Evolutionary conservation across 352 stramenopile genomes (phyloP).

Genomic region (Globisporangium irregulare): DNA sequence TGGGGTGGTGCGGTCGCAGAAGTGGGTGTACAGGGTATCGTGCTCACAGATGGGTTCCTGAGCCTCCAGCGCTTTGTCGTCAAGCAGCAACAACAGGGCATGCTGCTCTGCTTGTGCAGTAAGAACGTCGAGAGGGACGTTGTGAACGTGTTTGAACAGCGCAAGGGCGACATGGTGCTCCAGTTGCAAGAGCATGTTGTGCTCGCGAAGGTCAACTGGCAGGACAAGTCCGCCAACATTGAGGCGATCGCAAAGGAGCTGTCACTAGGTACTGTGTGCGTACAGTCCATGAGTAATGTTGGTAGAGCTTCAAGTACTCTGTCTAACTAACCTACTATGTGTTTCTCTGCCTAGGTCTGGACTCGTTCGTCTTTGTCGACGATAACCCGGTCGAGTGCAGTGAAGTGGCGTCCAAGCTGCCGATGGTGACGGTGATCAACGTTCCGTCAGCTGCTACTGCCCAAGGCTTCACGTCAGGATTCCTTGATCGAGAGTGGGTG

Average conservation of each 20-base stretch:
- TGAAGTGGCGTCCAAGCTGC: conserved; percentile 46
- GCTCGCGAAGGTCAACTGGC: conserved; percentile 51
- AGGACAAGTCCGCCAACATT: conserved; percentile 61
- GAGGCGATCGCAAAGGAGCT: conserved; percentile 47
- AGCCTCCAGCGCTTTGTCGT: conserved; percentile 62
- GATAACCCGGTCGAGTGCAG: conserved; percentile 71
- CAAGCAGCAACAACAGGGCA: conserved; percentile 35
- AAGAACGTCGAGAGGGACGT: conserved; percentile 69
- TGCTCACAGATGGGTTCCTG: conserved; percentile 39
- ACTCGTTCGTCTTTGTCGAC: conserved; percentile 73
- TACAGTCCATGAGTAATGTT: background rate
- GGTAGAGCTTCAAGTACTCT: background rate
- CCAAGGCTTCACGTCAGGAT: conserved; percentile 23
- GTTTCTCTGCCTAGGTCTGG: conserved; percentile 22
- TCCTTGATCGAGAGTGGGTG: conserved; percentile 50
- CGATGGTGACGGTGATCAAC: conserved; percentile 47
- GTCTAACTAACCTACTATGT: background rate
- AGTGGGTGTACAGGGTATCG: conserved; percentile 34
- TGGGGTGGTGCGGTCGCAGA: conserved; percentile 68
- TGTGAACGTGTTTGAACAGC: conserved; percentile 37
- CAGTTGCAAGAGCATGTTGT: conserved; percentile 51
- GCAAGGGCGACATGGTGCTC: conserved; percentile 46
- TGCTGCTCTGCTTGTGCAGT: conserved; percentile 66
- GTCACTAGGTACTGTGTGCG: conserved; percentile 18
- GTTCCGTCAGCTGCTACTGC: conserved; percentile 21